Evolutionary conservation across 2,329 filamentous ascomycete species (phyloP), one percentile per base, ranked within the genome.

Genomic region (Apiospora marii): DNA sequence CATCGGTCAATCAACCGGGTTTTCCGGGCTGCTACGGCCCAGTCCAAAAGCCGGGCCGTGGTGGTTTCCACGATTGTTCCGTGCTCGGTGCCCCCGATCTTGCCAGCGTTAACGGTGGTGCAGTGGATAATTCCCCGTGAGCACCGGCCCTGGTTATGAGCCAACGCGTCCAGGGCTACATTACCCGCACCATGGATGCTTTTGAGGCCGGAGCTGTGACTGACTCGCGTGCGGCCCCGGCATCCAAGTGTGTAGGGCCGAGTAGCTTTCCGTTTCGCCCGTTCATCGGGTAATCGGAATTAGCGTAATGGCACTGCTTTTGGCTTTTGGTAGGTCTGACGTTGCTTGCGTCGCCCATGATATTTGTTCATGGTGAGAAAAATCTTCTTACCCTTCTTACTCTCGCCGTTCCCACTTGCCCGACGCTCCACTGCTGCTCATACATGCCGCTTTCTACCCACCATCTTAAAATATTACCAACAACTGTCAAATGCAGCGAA

Each of bases 121-220:
- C 74, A 76, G 13, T 64, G 70, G 14, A 72, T 74, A 30, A 71
- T 19, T 43, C 67, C 70, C 30, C 37, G 48, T 12, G 68, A 41
- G 49, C 27, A 69, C 49, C 61, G 64, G 10, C 24, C 61, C 14
- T 71, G 70, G 6, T 71, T 46, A 27, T 70, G 73, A 30, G 74
- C 75, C 19, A 74, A 77, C 7, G 72, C 73, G 58, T 77, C 75
- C 58, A 72, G 73, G 74, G 74, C 75, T 14, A 72, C 73, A 73
- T 76, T 78, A 49, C 71, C 71, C 3, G 72, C 72, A 4, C 37
- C 41, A 68, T 74, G 71, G 64, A 68, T 71, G 34, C 48, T 53
- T 34, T 74, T 73, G 16, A 41, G 49, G 22, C 44, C 14, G 8
- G n/a, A 71, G 30, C 44, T 46, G 44, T 19, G 14, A 46, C 5